These are phyloP conservation scores for Pichia sp. DNA, from an alignment of 1,139 yeast genomes.

Conservation along the genomic window DNA sequence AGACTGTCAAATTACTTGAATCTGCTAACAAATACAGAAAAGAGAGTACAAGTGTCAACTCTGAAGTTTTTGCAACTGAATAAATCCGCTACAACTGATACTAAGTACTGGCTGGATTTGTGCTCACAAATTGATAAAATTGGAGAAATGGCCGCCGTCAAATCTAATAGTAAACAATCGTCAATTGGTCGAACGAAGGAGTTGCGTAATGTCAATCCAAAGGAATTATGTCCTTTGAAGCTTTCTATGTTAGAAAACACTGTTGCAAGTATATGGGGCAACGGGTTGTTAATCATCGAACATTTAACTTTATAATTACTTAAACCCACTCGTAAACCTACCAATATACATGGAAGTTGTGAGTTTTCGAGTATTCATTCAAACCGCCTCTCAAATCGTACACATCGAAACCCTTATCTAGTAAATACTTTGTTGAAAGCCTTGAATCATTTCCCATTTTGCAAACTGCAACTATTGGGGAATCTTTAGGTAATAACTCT, in stretches of 20 bases:
- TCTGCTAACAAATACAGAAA: slow-evolving; percentile 9
- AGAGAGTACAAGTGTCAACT: slow-evolving; percentile 11
- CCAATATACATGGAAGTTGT: slow-evolving; percentile 62
- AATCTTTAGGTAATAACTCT: slow-evolving; percentile 20
- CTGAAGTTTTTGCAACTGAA: slow-evolving; percentile 22
- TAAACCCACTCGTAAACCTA: not conserved
- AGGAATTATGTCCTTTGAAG: slow-evolving; percentile 7
- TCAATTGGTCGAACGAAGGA: slow-evolving; percentile 4
- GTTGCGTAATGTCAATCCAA: not conserved
- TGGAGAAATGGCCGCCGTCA: slow-evolving; percentile 12
- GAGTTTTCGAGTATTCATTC: slow-evolving; percentile 59
- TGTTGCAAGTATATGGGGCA: slow-evolving; percentile 49
- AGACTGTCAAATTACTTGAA: slow-evolving; percentile 20
- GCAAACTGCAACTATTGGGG: slow-evolving; percentile 50
- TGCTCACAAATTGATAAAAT: slow-evolving; percentile 28
- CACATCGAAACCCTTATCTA: slow-evolving; percentile 49
- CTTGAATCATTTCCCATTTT: slow-evolving; percentile 92
- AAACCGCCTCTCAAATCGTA: slow-evolving; percentile 79
- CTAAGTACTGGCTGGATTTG: slow-evolving; percentile 25
- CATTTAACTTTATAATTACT: slow-evolving; percentile 31
- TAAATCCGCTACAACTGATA: not conserved
- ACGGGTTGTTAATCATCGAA: slow-evolving; percentile 67
- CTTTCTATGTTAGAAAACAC: slow-evolving; percentile 7
- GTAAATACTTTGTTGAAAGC: slow-evolving; percentile 57
- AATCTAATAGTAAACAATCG: slow-evolving; percentile 1